Conservation (phyloP, 805 yeast species). For the Barnettozyma populi region DNA sequence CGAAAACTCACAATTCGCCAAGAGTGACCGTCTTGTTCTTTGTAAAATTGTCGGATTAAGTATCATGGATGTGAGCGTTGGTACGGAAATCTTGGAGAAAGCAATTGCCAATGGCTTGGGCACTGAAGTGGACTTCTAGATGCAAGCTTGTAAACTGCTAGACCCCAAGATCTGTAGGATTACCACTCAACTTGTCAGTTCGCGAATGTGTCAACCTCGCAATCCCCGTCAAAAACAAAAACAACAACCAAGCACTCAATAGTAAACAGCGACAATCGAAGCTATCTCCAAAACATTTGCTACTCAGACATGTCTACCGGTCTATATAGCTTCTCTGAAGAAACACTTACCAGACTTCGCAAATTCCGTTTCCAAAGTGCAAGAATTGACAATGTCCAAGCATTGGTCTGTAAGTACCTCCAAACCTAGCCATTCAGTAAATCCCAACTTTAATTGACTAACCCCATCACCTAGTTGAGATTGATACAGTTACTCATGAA, state of each 20-base stretch:
- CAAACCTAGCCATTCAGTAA: not conserved
- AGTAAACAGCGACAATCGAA: not conserved
- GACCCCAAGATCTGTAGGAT: not conserved
- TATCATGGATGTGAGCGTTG: constrained; percentile 58
- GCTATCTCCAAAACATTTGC: not conserved
- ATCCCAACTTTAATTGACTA: constrained; percentile 6
- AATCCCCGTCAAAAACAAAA: not conserved
- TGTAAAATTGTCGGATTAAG: constrained; percentile 58
- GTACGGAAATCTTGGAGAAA: constrained; percentile 33
- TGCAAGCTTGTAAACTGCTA: not conserved
- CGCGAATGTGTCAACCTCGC: not conserved
- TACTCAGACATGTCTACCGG: constrained; percentile 35
- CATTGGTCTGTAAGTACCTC: constrained; percentile 46
- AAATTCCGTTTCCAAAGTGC: constrained; percentile 74
- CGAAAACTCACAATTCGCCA: constrained; percentile 7
- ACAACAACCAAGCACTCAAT: too few species aligned
- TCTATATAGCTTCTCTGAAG: constrained; percentile 57
- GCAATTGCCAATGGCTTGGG: constrained; percentile 29
- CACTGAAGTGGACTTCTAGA: constrained; percentile 26
- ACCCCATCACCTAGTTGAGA: constrained; percentile 36
- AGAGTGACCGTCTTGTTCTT: constrained; percentile 32
- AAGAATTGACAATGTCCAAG: constrained; percentile 55
- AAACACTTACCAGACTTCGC: constrained; percentile 52
- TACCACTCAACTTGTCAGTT: not conserved
- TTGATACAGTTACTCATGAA: constrained; percentile 51